Evolutionary conservation across 1,284 basidiomycete genomes (phyloP).

Genomic region (Xanthoconium separans): DNA sequence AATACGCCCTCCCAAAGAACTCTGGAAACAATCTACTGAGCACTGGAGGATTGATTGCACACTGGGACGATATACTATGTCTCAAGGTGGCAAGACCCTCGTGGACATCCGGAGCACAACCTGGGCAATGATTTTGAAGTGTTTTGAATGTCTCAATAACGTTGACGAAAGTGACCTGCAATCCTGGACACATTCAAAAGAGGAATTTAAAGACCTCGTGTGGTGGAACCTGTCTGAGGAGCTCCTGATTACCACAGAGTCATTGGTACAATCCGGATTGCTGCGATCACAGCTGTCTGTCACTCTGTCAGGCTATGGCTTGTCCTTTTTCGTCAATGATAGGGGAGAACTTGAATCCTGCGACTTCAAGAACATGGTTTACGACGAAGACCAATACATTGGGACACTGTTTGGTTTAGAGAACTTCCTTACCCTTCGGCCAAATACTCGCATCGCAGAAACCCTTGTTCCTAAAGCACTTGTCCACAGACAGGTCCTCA

Average conservation of each 20-base stretch:
- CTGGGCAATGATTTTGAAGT: background rate
- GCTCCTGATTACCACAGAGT: background rate
- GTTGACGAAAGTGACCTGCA: background rate
- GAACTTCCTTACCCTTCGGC: constrained; percentile 39
- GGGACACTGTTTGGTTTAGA: constrained; percentile 24
- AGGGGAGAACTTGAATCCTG: background rate
- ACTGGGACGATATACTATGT: background rate
- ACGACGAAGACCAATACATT: background rate
- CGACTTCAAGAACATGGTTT: background rate
- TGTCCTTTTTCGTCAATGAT: constrained; percentile 25
- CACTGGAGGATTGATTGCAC: constrained; percentile 15
- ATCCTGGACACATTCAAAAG: background rate
- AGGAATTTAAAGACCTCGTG: background rate
- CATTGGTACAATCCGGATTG: constrained; percentile 4
- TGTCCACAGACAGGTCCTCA: constrained; percentile 31
- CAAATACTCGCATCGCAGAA: constrained; percentile 5
- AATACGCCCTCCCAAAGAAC: constrained; percentile 31
- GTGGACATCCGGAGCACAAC: constrained; percentile 8
- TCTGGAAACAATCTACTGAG: constrained; percentile 21
- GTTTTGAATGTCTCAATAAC: background rate
- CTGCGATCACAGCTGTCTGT: constrained; percentile 23
- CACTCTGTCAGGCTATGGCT: constrained; percentile 34
- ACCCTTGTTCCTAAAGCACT: background rate
- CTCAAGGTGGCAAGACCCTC: constrained; percentile 2
- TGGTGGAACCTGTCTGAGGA: background rate